These are phyloP conservation scores for Cladosporium cucumerinum DNA, from an alignment of 2,329 filamentous ascomycete genomes.

Conservation along the genomic window DNA sequence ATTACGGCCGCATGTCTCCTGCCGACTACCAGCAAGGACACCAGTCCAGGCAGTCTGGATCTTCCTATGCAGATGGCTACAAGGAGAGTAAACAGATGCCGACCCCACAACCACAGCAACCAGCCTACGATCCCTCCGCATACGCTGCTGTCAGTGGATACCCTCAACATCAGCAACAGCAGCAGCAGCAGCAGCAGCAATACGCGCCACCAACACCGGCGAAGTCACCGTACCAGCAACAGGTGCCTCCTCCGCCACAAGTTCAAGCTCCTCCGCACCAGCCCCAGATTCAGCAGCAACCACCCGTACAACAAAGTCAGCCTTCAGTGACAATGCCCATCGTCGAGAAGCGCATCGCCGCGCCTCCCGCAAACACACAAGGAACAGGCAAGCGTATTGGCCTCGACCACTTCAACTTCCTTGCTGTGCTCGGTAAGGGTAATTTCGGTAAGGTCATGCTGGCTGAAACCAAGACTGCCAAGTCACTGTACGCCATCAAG, in stretches of 20 bases:
- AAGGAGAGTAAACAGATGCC: constrained; percentile 25
- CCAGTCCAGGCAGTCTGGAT: constrained; percentile 23
- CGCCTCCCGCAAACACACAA: constrained; percentile 64
- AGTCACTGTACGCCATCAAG: constrained; percentile 95
- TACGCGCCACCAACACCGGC: constrained; percentile 46
- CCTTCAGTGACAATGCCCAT: constrained; percentile 28
- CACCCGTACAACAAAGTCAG: constrained; percentile 30
- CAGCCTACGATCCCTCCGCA: constrained; percentile 73
- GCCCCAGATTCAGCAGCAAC: constrained; percentile 40
- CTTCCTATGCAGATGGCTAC: constrained; percentile 35
- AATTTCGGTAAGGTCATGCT: constrained; percentile 99
- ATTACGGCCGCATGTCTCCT: constrained; percentile 45
- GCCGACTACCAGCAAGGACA: constrained; percentile 32
- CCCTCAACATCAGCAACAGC: constrained; percentile 45
- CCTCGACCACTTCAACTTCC: constrained; percentile 97
- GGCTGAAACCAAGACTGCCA: constrained; percentile 89
- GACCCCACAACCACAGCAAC: constrained; percentile 43
- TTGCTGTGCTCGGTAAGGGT: constrained; percentile 95
- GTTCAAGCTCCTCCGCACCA: constrained; percentile 40
- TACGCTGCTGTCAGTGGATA: constrained; percentile 55
- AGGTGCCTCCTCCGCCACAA: constrained; percentile 46
- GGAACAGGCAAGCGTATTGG: constrained; percentile 84
- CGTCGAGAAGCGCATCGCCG: constrained; percentile 51
- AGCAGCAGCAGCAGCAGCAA: constrained; percentile 52
- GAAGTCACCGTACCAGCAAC: constrained; percentile 47